Conservation (phyloP, 148 eudicot species). For the Oxyria digyna region DNA sequence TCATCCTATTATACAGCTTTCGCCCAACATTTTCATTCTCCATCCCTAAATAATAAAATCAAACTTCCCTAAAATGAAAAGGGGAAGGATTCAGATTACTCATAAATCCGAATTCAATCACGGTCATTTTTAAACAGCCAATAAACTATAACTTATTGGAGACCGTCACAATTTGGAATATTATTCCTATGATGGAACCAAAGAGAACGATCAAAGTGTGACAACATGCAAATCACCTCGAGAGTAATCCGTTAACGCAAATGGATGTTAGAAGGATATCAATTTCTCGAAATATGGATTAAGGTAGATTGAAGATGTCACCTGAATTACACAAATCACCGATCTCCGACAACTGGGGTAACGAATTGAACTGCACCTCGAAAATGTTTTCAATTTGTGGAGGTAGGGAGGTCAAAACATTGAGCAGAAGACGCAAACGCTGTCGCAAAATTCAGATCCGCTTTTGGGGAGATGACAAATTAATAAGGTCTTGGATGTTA, state of each 20-base stretch:
- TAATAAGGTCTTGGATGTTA: no score
- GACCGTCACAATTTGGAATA: neutral
- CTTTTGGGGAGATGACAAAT: no score
- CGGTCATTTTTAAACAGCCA: neutral
- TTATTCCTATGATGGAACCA: neutral
- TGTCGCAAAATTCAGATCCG: no score
- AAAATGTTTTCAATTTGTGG: neutral
- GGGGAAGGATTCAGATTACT: neutral
- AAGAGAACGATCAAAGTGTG: neutral
- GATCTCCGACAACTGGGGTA: neutral
- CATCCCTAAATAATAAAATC: conserved; percentile 24
- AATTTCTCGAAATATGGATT: neutral
- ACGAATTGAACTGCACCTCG: neutral
- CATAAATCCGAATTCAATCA: neutral
- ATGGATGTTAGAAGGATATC: neutral
- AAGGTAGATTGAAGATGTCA: neutral
- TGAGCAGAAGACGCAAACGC: no score
- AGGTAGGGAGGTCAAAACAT: no score
- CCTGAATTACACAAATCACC: neutral
- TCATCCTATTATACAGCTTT: conserved; percentile 65
- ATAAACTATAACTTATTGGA: neutral
- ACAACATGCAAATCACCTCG: neutral
- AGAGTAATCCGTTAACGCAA: neutral
- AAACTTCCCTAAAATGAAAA: conserved; percentile 15
- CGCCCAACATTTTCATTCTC: conserved; percentile 45